A percentile compares a stretch with the other conserved stretches of the same genome.
phyloP scores from a whole-genome alignment of 2,329 filamentous ascomycete genomes.

The Aspergillus sp. region DNA sequence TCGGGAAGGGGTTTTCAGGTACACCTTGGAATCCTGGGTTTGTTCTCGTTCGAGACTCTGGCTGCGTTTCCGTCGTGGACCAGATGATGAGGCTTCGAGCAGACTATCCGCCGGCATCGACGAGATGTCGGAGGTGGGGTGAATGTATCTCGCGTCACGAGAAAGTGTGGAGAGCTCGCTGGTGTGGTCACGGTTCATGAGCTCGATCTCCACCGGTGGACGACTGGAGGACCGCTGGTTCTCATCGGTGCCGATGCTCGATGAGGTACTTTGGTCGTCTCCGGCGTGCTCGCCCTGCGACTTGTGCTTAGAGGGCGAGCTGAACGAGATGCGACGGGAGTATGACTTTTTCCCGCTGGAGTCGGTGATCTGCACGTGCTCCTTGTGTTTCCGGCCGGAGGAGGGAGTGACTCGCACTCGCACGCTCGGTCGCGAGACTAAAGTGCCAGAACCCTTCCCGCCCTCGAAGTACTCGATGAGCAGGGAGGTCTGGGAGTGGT shows the following conservation, averaged over 20 bases:
- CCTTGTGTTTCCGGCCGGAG: constrained; percentile 58
- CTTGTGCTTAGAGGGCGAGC: constrained; percentile 38
- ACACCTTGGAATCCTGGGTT: constrained; percentile 36
- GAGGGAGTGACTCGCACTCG: constrained; percentile 77
- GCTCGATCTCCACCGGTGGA: constrained; percentile 83
- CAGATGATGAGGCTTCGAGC: constrained; percentile 55
- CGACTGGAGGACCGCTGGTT: constrained; percentile 68
- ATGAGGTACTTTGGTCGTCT: constrained; percentile 68
- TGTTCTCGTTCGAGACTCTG: constrained; percentile 48
- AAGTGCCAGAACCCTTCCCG: constrained; percentile 55
- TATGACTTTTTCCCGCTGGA: constrained; percentile 71
- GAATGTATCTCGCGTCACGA: constrained; percentile 62
- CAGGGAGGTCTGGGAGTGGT: constrained; percentile 79
- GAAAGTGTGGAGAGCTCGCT: constrained; percentile 64
- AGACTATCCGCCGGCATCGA: constrained; percentile 72
- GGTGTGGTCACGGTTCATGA: constrained; percentile 63
- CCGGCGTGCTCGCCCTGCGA: constrained; percentile 32
- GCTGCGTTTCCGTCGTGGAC: constrained; percentile 48
- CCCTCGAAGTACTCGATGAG: constrained; percentile 95
- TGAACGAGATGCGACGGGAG: constrained; percentile 65
- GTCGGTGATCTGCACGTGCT: constrained; percentile 85
- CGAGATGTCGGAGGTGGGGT: constrained; percentile 80
- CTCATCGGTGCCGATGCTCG: constrained; percentile 74
- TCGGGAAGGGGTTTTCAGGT: constrained; percentile 58
- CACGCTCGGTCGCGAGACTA: constrained; percentile 75